Base-by-base conservation (phyloP, 495 filamentous ascomycete species). In the Penicillium antarcticum region DNA sequence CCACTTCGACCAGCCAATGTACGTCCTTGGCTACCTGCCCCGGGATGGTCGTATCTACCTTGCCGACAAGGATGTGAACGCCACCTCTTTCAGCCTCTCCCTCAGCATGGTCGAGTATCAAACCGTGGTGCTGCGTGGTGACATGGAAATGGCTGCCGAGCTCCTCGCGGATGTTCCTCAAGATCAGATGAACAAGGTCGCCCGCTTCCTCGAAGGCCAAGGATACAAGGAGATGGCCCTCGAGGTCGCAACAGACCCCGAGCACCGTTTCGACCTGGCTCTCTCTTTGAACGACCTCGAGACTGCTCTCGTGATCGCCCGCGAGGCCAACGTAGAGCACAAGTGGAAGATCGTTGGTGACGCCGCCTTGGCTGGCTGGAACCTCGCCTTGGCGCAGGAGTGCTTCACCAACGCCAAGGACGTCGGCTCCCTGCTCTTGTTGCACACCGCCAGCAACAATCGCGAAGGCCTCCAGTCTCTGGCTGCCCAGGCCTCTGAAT, bases 331-430 rank as follows among this genome's bases (percentile, higher is more conserved):
- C 47, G 87, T 84, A 6, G 94, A 98, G 66, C 95, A 97, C 71
- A 94, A 95, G 69, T 98, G 92, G 92, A 97, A 97, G 77, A 89
- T 81, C 1, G 85, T 98, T 14, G 94, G 94, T 37, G 94, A 98
- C 56, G 88, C 91, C 1, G 95, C 95, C 23, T 79, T 98, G 34
- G 66, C 83, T 1, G 85, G 75, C 10, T 98, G 94, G 94, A 85
- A 98, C 63, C 77, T 97, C 19, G 69, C 78, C 1, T 82, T 98
- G 16, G 94, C 94, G 1, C 86, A 91, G 52, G 89, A 96, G 69
- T 97, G 95, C 73, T 98, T 97, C 71, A 78, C 77, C 26, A 82
- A 91, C 47, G 90, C 92, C 32, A 91, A 90, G 59, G 94, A 98
- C 58, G 69, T 96, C 6, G 92, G 94, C 14, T 95, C 89, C 1